A percentile compares a stretch with the other conserved stretches of the same genome.
Evolutionary conservation across 495 filamentous ascomycete species (phyloP).

Genomic region (Parmelia sp.): DNA sequence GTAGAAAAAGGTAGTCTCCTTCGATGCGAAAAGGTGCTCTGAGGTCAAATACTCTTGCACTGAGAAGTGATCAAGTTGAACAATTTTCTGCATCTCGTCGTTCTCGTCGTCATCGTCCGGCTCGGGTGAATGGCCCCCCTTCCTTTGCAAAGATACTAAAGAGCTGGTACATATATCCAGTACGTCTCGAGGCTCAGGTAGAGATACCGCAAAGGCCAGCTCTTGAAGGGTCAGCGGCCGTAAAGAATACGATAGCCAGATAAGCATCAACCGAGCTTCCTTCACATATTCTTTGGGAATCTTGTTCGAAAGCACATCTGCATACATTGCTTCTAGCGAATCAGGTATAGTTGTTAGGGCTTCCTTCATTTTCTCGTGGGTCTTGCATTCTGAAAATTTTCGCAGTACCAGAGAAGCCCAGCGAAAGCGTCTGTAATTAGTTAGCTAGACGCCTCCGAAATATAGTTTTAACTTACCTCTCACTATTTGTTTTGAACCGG

Average conservation of each 20-base stretch:
- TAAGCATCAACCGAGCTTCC: neutral
- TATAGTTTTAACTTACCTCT: neutral
- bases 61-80: conserved; percentile 7
- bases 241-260: conserved; percentile 1
- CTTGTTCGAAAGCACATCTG: neutral
- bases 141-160: neutral
- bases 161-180: conserved; percentile 8
- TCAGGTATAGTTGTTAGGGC: neutral
- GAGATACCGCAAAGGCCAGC: neutral
- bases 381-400: neutral
- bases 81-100: neutral
- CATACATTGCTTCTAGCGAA: neutral
- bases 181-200: neutral
- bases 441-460: too few relatives aligned
- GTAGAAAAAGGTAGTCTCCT: neutral
- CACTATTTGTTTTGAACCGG: neutral
- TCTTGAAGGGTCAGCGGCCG: conserved; percentile 2
- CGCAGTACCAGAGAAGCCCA: neutral
- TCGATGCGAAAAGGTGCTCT: neutral
- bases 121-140: neutral
- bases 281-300: neutral
- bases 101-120: neutral
- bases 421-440: neutral
- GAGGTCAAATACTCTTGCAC: conserved; percentile 4
- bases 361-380: neutral